phyloP scores from a whole-genome alignment of 1,284 basidiomycete species.

The Thelephora terrestris region DNA sequence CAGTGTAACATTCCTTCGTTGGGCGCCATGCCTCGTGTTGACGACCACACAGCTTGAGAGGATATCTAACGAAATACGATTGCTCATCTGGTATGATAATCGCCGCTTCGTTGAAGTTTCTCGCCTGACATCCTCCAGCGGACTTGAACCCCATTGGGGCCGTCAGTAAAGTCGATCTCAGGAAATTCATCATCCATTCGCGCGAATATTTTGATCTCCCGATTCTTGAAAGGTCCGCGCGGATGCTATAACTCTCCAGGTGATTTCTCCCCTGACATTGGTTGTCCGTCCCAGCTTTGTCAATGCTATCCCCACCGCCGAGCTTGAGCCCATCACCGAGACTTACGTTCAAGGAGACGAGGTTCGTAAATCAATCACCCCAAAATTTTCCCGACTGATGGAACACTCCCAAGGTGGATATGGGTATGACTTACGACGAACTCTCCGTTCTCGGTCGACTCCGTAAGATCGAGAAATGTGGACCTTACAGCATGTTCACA shows the following conservation, averaged over 20 bases:
- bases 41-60: slow-evolving; percentile 57
- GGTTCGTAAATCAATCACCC: slow-evolving; percentile 25
- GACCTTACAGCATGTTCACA: slow-evolving; percentile 94
- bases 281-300: slow-evolving; percentile 56
- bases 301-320: slow-evolving; percentile 87
- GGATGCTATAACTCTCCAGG: too few relatives aligned
- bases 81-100: slow-evolving; percentile 61
- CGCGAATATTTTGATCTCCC: slow-evolving; percentile 74
- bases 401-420: slow-evolving; percentile 57
- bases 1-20: not conserved
- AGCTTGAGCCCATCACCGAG: slow-evolving; percentile 92
- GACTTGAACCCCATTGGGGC: slow-evolving; percentile 98
- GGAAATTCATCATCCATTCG: slow-evolving; percentile 89
- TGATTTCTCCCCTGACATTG: not conserved
- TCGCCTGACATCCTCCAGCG: slow-evolving; percentile 35
- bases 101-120: not conserved
- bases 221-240: slow-evolving; percentile 60
- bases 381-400: not conserved
- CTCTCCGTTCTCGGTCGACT: slow-evolving; percentile 88
- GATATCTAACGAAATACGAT: slow-evolving; percentile 98
- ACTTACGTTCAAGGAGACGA: slow-evolving; percentile 95
- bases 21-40: not conserved
- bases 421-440: slow-evolving; percentile 99
- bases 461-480: slow-evolving; percentile 94
- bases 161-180: slow-evolving; percentile 96